Evolutionary conservation across 2,329 filamentous ascomycete genomes (phyloP).

Genomic region (Alternaria burnsii): DNA sequence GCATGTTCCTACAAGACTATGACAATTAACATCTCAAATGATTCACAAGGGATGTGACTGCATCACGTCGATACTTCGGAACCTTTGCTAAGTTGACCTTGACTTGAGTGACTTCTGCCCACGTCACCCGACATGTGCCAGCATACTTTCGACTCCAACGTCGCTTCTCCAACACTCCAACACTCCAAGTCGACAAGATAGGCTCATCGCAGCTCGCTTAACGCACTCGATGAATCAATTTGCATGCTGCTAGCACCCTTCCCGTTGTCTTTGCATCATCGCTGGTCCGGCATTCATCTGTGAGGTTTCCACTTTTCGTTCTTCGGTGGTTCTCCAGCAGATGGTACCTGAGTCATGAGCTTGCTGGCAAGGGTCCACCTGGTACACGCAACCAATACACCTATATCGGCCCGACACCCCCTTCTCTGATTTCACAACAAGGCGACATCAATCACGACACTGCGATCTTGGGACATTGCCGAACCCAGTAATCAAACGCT

Average conservation of each 20-base stretch:
- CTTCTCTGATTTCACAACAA: constrained; percentile 2
- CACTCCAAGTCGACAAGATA: constrained; percentile 1
- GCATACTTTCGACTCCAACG: constrained; percentile 3
- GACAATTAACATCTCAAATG: constrained; percentile 1
- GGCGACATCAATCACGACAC: constrained; percentile 6
- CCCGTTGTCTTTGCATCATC: constrained; percentile 13
- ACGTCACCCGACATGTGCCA: neutral
- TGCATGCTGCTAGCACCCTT: constrained; percentile 11
- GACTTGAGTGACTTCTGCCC: neutral
- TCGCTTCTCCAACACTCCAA: neutral
- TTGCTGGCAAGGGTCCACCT: constrained; percentile 4
- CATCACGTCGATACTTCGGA: neutral
- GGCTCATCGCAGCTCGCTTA: constrained; percentile 1
- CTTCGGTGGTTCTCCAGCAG: constrained; percentile 20
- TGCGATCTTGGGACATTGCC: constrained; percentile 8
- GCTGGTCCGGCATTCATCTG: constrained; percentile 9
- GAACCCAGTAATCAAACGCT: constrained; percentile 3
- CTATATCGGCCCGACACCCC: constrained; percentile 11
- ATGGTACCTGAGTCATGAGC: constrained; percentile 18
- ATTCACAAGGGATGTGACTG: neutral
- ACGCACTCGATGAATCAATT: constrained; percentile 4
- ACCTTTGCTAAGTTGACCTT: neutral
- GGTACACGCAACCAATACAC: constrained; percentile 9
- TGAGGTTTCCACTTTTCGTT: constrained; percentile 13
- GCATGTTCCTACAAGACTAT: neutral